Percentiles rank a stretch among this genome's conserved stretches.
These are phyloP conservation scores for Suillus lakei DNA, from an alignment of 768 basidiomycete species.

Conservation along the genomic window DNA sequence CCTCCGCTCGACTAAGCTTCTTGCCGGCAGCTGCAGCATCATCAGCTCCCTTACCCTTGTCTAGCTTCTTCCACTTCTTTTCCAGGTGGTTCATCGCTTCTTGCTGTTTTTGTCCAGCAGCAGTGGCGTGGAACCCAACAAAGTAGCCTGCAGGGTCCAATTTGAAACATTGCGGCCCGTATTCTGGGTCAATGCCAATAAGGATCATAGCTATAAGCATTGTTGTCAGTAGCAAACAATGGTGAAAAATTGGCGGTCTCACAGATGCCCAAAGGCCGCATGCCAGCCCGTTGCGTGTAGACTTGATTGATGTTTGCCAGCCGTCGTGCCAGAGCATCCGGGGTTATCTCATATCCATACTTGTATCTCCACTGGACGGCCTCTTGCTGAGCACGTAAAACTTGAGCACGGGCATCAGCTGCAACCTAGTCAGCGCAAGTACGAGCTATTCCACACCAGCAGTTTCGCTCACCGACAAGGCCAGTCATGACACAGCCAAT, in stretches of 20 bases:
- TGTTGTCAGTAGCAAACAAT: slow-evolving; percentile 1
- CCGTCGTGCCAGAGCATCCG: slow-evolving; percentile 92
- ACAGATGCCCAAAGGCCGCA: slow-evolving; percentile 98
- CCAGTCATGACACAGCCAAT: slow-evolving; percentile 99
- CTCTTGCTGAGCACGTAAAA: slow-evolving; percentile 82
- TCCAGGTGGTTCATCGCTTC: slow-evolving; percentile 98
- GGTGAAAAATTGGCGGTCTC: slow-evolving; percentile 31
- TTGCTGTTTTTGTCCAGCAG: slow-evolving; percentile 96
- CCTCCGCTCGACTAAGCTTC: slow-evolving; percentile 72
- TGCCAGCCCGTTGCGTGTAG: slow-evolving; percentile 95
- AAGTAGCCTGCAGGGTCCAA: slow-evolving; percentile 99
- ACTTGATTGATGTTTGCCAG: slow-evolving; percentile 99
- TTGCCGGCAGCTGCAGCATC: slow-evolving; percentile 79
- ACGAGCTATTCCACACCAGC: neutral
- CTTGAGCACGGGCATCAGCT: slow-evolving; percentile 95
- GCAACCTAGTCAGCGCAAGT: slow-evolving; percentile 8
- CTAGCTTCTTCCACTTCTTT: slow-evolving; percentile 98
- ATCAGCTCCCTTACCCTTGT: slow-evolving; percentile 77
- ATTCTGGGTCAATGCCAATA: slow-evolving; percentile 89
- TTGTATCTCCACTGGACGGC: slow-evolving; percentile 95
- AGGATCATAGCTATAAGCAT: slow-evolving; percentile 83
- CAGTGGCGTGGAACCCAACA: slow-evolving; percentile 96
- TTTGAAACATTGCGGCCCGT: slow-evolving; percentile 97
- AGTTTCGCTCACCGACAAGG: slow-evolving; percentile 70
- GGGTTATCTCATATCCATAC: slow-evolving; percentile 97